Evolutionary conservation across 441 rosid genomes (phyloP), one percentile per base, ranked within the genome.

Genomic region (Aquilaria agallochum): DNA sequence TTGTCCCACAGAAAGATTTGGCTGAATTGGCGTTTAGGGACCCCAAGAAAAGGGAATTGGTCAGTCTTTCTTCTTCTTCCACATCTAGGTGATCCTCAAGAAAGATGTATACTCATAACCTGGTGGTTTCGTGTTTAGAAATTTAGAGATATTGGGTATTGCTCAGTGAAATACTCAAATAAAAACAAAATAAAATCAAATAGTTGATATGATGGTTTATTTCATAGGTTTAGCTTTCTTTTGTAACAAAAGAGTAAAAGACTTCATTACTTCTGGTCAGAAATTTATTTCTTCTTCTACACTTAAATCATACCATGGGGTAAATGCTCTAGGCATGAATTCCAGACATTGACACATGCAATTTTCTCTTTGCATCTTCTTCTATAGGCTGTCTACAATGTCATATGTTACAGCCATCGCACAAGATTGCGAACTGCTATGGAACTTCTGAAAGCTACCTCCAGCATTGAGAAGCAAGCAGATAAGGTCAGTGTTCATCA

Each of bases 391-490:
- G 85, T 76, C 10, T 94, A 85, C 77, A 88, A 94, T 75, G 96
- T 94, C 65, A 85, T 84, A 53, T 69, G 79, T 73, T 94, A 94
- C 72, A 71, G 63, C 36, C 89, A 83, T 65, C 72, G 42, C 66
- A 71, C 70, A 12, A 80, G 95, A 64, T 67, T 94, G 53, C 83
- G 66, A 81, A 90, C 98, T 31, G 97, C 83, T 36, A 80, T 90
- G 12, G 96, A 90, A 68, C 93, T 94, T 44, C 71, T 90, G 56
- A 83, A 76, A 15, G 93, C 95, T 30, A 87, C 98, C 4, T 76
- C 61, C 34, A 85, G 88, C 58, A 90, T 90, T 31, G 98, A 90
- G 80, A 71, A 74, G 68, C 79, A 79, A 53, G 69, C 89, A n/a
- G 78, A 80, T 49, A 79, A 89, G 90, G 98, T 86, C 20, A 55